Base-by-base conservation (phyloP, 371 early-diverging fungal species). In the Thermomucor indicae-seudaticae region DNA sequence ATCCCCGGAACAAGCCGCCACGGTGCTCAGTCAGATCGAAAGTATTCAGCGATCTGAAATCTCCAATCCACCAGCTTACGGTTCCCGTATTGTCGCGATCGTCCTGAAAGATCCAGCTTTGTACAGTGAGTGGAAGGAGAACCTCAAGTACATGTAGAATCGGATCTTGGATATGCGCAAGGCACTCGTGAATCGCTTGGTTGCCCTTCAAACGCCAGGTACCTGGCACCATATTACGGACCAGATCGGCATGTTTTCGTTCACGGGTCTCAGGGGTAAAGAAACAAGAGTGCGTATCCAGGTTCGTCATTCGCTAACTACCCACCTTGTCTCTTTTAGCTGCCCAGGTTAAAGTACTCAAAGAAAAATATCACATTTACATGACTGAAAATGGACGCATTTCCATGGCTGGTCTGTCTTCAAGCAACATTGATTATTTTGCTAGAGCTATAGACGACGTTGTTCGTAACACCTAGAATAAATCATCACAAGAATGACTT, bases 191-290 rank as follows among this genome's bases (percentile, higher is more conserved):
- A 68, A 78, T 14, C 69, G 77, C 29, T 68, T 95, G 49, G 61
- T 56, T 3, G 67, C 76, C 16, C 67, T 91, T 30, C 62, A 80
- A 30, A 94, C 97, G 3, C 96, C 95, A 14, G 97, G 95, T 27
- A 84, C 80, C 23, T 97, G 97, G 96, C 74, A 90, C 58, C 96
- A 97, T 57, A 93, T 96, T 58, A 72, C 84, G 12, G 83, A 88
- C 48, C 96, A 95, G 72, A 95, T 95, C 57, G 96, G 97, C 62
- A 97, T 97, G 97, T 97, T 97, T 61, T 85, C 88, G 4, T 97
- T 84, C 72, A 96, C 97, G 4, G 97, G 97, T 10, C 67, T 95
- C 31, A 81, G 54, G 22, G 60, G 78, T 78, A 67, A 53, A 55
- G 58, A 12, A 19, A 1, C 0, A 49, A 39, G 19, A 16, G 11